phyloP scores from a whole-genome alignment of 495 filamentous ascomycete species.

The Aspergillus incahuasiensis region DNA sequence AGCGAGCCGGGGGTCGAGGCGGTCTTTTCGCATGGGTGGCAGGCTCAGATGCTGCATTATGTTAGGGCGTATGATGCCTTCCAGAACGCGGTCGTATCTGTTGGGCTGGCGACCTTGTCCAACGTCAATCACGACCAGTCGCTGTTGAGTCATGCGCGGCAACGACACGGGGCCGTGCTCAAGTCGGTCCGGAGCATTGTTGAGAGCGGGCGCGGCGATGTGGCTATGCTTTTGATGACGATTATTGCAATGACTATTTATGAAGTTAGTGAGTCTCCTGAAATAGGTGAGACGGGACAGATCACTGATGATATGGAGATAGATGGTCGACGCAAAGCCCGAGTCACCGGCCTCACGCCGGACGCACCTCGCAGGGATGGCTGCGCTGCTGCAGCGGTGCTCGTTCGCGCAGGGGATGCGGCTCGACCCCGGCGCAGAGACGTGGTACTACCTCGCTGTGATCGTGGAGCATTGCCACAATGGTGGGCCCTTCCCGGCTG shows the following conservation, averaged over 20 bases:
- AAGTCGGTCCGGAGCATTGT: neutral
- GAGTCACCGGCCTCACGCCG: neutral
- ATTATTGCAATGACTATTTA: slow-evolving; percentile 2
- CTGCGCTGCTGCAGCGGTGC: neutral
- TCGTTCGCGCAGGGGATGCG: neutral
- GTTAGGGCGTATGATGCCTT: neutral
- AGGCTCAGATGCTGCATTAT: too few species aligned
- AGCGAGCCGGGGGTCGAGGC: too few species aligned
- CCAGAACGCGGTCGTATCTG: neutral
- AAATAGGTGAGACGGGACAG: neutral
- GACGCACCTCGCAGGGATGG: neutral
- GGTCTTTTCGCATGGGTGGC: too few species aligned
- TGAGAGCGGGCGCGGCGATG: neutral
- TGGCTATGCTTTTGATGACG: neutral
- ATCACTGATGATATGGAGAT: neutral
- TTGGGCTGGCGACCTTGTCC: slow-evolving; percentile 9
- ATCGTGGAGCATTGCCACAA: slow-evolving; percentile 3
- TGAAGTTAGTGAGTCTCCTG: neutral
- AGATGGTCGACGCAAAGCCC: slow-evolving; percentile 6
- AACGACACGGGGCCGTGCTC: neutral
- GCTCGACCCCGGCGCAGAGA: neutral
- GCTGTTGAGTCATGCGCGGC: neutral
- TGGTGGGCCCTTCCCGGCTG: neutral
- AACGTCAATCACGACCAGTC: neutral
- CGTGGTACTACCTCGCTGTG: slow-evolving; percentile 7